Conservation (phyloP, 148 eudicot genomes). For the Rheum nobile region DNA sequence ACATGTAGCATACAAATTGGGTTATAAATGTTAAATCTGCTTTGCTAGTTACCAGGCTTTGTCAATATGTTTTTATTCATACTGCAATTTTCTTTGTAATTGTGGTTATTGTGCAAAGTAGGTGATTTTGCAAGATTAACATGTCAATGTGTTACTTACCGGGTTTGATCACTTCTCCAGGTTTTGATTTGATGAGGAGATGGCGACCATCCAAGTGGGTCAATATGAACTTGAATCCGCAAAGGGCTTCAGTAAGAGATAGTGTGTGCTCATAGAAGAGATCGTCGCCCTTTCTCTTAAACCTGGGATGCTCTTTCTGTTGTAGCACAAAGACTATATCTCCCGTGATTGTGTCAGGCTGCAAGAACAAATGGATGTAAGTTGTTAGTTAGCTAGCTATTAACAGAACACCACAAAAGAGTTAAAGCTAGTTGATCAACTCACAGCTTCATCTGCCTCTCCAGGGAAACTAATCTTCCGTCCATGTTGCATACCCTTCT, state of each 20-base stretch:
- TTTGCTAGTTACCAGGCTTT: no score
- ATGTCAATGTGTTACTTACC: slow-evolving; percentile 3
- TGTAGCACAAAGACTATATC: slow-evolving; percentile 12
- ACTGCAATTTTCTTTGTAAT: no score
- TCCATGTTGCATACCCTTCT: slow-evolving; percentile 10
- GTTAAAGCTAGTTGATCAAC: neutral
- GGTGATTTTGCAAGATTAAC: no score
- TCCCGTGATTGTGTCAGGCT: slow-evolving; percentile 11
- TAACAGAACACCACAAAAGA: neutral
- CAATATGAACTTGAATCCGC: slow-evolving; percentile 9
- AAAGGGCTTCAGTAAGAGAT: slow-evolving; percentile 9
- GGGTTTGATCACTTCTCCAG: slow-evolving; percentile 8
- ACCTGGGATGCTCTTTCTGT: slow-evolving; percentile 8
- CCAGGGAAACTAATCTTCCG: slow-evolving; percentile 11
- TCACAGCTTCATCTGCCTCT: slow-evolving; percentile 9
- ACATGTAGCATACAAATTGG: neutral
- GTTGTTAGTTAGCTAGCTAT: neutral
- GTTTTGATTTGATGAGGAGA: slow-evolving; percentile 11
- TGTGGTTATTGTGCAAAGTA: no score
- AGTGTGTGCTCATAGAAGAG: slow-evolving; percentile 9
- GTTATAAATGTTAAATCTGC: no score
- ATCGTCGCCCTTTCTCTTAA: slow-evolving; percentile 9
- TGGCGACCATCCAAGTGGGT: slow-evolving; percentile 9
- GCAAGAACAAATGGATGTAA: neutral
- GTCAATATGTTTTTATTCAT: no score